Evolutionary conservation across 257 asterid genomes (phyloP).

Genomic region (Gardenia jasminoides): DNA sequence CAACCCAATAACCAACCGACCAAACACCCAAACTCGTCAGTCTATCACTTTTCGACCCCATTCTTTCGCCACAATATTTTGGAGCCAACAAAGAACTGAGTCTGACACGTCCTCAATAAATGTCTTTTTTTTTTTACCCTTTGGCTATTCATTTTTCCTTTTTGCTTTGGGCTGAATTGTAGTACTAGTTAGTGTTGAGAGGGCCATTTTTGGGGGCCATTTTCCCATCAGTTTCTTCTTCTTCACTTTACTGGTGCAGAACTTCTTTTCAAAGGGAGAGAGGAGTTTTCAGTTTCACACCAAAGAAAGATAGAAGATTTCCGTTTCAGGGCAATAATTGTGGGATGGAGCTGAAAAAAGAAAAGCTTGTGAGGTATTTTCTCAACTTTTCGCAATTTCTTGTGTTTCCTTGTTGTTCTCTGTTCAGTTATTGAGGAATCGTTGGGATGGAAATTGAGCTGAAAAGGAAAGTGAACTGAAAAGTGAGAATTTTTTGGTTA

Average conservation of each 20-base stretch:
- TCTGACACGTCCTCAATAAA: neutral
- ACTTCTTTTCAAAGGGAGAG: slow-evolving; percentile 19
- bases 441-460: neutral
- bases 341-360: slow-evolving; percentile 62
- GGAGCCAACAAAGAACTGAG: neutral
- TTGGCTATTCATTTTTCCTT: neutral
- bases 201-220: slow-evolving; percentile 1
- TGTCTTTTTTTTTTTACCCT: neutral
- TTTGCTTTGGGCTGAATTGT: neutral
- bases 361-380: slow-evolving; percentile 73
- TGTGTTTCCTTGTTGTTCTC: slow-evolving; percentile 4
- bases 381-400: slow-evolving; percentile 11
- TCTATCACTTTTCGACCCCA: neutral
- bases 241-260: slow-evolving; percentile 6
- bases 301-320: neutral
- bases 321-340: slow-evolving; percentile 18
- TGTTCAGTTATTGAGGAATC: slow-evolving; percentile 5
- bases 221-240: slow-evolving; percentile 5
- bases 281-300: slow-evolving; percentile 19
- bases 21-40: neutral
- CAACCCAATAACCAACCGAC: neutral
- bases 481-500: neutral
- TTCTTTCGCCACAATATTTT: neutral
- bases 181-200: neutral
- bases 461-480: neutral